Conservation (phyloP, 257 asterid species). For the Paulownia fortunei region DNA sequence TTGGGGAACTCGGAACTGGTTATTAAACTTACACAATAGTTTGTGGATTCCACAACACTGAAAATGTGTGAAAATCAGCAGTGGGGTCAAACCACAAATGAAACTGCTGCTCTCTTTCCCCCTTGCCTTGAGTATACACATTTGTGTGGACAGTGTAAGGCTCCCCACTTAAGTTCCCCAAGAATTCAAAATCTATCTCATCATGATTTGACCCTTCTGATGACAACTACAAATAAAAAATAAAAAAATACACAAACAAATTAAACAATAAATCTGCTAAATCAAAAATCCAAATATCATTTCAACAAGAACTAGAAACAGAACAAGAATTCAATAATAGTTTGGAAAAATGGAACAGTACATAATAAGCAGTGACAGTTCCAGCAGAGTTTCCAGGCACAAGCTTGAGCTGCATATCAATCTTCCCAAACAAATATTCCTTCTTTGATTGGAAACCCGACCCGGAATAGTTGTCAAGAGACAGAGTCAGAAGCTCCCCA, state of each 20-base stretch:
- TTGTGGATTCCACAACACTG: conserved; percentile 59
- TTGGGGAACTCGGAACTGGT: too few relatives aligned
- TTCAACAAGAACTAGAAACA: neutral
- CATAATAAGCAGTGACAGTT: conserved; percentile 72
- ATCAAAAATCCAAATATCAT: neutral
- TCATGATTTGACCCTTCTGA: conserved; percentile 62
- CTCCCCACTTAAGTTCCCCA: conserved; percentile 71
- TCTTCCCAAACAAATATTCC: conserved; percentile 53
- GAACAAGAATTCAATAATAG: neutral
- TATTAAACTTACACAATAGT: conserved; percentile 48
- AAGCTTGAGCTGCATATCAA: conserved; percentile 58
- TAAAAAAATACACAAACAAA: neutral
- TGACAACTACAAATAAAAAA: conserved; percentile 45
- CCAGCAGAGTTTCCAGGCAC: conserved; percentile 80
- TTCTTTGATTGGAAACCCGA: conserved; percentile 67
- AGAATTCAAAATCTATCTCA: conserved; percentile 79
- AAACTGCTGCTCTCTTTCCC: conserved; percentile 73
- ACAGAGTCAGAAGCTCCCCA: conserved; percentile 60
- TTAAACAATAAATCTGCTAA: neutral
- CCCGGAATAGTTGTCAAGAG: conserved; percentile 62
- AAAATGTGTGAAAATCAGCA: conserved; percentile 57
- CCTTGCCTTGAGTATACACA: conserved; percentile 64
- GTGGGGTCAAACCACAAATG: conserved; percentile 77
- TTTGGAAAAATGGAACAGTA: neutral
- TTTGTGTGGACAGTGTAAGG: conserved; percentile 72